Evolutionary conservation across 1,284 basidiomycete species (phyloP).

Genomic region (Rhizoctonia solani): DNA sequence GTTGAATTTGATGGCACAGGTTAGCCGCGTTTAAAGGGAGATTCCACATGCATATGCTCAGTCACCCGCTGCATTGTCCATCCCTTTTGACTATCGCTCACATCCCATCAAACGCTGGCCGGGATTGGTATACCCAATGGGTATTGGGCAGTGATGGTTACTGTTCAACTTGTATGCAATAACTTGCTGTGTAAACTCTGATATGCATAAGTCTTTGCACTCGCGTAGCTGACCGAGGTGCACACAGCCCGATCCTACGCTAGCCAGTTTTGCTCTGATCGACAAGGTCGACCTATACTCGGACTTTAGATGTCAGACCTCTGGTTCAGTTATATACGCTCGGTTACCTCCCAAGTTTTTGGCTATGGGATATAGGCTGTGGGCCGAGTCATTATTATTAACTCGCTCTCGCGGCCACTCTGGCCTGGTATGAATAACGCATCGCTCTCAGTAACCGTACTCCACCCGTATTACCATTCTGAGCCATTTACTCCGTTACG

Average conservation of each 20-base stretch:
- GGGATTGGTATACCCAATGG: too few species aligned
- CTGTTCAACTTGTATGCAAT: neutral
- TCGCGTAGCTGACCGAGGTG: neutral
- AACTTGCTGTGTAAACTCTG: neutral
- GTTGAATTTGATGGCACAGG: too few species aligned
- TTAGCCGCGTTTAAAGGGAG: too few species aligned
- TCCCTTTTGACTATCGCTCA: too few species aligned
- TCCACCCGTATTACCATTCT: constrained; percentile 28
- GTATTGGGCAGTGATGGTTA: too few species aligned
- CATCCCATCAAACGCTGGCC: too few species aligned
- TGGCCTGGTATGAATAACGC: constrained; percentile 2
- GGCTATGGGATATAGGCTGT: too few species aligned
- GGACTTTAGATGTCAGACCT: too few species aligned
- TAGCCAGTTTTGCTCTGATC: constrained; percentile 2
- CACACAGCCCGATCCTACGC: constrained; percentile 9
- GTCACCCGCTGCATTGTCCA: too few species aligned
- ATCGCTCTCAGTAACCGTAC: constrained; percentile 8
- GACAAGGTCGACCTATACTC: too few species aligned
- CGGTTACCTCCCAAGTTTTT: too few species aligned
- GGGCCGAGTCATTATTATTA: neutral
- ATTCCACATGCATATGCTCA: too few species aligned
- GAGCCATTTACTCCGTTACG: neutral
- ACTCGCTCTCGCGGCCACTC: neutral
- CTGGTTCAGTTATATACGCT: neutral
- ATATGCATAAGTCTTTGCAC: neutral